Percentiles rank a stretch among this genome's conserved stretches.
phyloP scores from a whole-genome alignment of 768 basidiomycete genomes.

The Rhodotorula graminis region DNA sequence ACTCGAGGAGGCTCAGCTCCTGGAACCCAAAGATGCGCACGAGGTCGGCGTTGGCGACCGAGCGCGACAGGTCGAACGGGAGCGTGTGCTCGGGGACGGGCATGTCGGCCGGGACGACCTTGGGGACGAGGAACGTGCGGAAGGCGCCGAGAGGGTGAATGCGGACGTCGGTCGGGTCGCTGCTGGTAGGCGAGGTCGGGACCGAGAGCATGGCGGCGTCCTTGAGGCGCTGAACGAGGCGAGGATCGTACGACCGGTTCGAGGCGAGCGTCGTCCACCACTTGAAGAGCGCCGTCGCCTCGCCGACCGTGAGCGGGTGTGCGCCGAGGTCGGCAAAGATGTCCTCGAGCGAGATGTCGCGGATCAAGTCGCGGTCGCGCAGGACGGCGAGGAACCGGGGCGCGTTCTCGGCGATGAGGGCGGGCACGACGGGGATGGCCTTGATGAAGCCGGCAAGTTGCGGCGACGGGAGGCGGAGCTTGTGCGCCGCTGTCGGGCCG shows the following conservation, averaged over 20 bases:
- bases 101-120: conserved; percentile 64
- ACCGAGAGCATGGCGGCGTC: conserved; percentile 61
- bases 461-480: conserved; percentile 69
- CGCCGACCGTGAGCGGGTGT: conserved; percentile 64
- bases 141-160: conserved; percentile 68
- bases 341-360: conserved; percentile 71
- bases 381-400: conserved; percentile 60
- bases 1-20: conserved; percentile 69
- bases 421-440: conserved; percentile 67
- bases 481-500: conserved; percentile 63
- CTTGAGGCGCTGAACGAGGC: conserved; percentile 59
- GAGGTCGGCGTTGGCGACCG: conserved; percentile 57
- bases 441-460: conserved; percentile 71
- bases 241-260: conserved; percentile 45
- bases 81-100: conserved; percentile 71
- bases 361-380: conserved; percentile 61
- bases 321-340: conserved; percentile 70
- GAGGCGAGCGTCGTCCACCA: conserved; percentile 69
- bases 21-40: conserved; percentile 64
- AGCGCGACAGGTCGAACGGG: conserved; percentile 61
- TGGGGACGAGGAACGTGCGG: conserved; percentile 65
- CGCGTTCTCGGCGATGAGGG: conserved; percentile 57
- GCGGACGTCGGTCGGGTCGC: conserved; percentile 51
- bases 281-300: conserved; percentile 73
- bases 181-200: conserved; percentile 41